Percentiles rank a stretch among this genome's conserved stretches.
These are phyloP conservation scores for Hypoxylon sp. DNA, from an alignment of 2,329 filamentous ascomycete genomes.

Conservation along the genomic window DNA sequence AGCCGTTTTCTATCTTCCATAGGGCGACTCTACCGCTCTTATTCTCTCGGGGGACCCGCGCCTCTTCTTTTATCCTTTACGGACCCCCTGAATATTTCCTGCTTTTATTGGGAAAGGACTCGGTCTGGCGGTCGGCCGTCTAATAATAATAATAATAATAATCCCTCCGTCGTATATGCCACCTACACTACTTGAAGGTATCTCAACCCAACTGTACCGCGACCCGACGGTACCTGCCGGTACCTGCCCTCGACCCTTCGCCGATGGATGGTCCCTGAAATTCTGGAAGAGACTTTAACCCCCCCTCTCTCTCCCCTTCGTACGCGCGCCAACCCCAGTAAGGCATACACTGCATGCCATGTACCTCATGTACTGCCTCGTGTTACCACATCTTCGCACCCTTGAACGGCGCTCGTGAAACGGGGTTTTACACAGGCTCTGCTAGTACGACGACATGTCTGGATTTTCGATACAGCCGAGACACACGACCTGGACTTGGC, in stretches of 20 bases:
- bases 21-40: slow-evolving; percentile 31
- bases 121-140: slow-evolving; percentile 34
- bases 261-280: slow-evolving; percentile 19
- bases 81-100: slow-evolving; percentile 19
- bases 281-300: slow-evolving; percentile 1
- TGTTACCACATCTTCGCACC: slow-evolving; percentile 5
- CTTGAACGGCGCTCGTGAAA: neutral
- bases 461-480: neutral
- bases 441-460: neutral
- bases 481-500: neutral
- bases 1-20: slow-evolving; percentile 23
- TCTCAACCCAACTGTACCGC: neutral
- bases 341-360: no score
- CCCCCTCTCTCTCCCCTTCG: neutral
- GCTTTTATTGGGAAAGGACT: slow-evolving; percentile 22
- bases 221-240: neutral
- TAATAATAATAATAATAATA: slow-evolving; percentile 24
- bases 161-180: no score
- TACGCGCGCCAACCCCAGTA: slow-evolving; percentile 27
- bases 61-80: neutral
- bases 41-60: no score
- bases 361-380: neutral
- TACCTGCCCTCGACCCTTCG: no score
- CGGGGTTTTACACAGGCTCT: neutral
- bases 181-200: neutral